Evolutionary conservation across 129 eudicot genomes (phyloP).

Genomic region (Saposhnikovia divaricata): DNA sequence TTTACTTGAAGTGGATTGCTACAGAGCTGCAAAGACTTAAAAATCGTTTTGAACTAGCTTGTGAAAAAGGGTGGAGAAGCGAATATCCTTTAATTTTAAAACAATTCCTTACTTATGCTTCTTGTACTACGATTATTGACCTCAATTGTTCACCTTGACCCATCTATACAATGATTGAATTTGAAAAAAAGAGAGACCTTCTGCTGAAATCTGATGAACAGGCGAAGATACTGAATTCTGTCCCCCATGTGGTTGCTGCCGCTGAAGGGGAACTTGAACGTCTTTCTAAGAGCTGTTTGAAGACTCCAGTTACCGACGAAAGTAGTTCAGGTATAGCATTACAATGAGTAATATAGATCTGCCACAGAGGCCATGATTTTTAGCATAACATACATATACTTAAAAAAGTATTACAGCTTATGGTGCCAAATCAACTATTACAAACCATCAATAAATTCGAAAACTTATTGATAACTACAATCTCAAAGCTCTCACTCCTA

Average conservation of each 20-base stretch:
- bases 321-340: not conserved
- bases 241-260: slow-evolving; percentile 55
- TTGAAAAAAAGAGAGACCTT: slow-evolving; percentile 33
- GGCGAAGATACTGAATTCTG: slow-evolving; percentile 36
- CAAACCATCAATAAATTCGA: too few relatives aligned
- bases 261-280: slow-evolving; percentile 23
- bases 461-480: too few relatives aligned
- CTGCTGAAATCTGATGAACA: slow-evolving; percentile 39
- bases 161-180: slow-evolving; percentile 33
- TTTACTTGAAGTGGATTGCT: slow-evolving; percentile 35
- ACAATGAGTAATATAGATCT: not conserved
- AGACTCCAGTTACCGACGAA: slow-evolving; percentile 15
- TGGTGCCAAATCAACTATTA: too few relatives aligned
- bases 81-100: not conserved
- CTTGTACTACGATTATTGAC: not conserved
- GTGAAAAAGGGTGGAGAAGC: slow-evolving; percentile 69
- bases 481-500: too few relatives aligned
- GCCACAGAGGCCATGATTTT: too few relatives aligned
- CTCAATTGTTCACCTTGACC: slow-evolving; percentile 37
- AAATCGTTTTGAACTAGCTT: slow-evolving; percentile 56
- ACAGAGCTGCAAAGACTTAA: slow-evolving; percentile 47
- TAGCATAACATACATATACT: too few relatives aligned
- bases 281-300: slow-evolving; percentile 15
- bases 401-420: too few relatives aligned
- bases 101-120: not conserved